These are phyloP conservation scores for Fraxinus albicans DNA, from an alignment of 305 asterid species.

Conservation along the genomic window DNA sequence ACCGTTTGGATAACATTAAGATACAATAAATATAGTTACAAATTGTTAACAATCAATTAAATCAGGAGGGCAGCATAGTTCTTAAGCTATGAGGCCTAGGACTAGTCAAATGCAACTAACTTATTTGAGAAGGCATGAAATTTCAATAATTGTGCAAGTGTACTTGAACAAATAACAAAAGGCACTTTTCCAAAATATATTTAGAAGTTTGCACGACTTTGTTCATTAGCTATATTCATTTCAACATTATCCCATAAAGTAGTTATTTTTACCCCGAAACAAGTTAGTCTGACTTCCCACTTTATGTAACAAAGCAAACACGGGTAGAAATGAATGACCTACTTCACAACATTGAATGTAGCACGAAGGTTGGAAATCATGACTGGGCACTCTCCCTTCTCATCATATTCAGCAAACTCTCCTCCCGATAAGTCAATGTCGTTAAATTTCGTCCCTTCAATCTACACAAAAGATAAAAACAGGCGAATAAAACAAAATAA, in stretches of 20 bases:
- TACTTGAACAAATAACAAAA: neutral
- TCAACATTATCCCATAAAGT: neutral
- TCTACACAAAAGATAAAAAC: conserved; percentile 32
- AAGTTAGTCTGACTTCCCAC: neutral
- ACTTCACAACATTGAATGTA: conserved; percentile 56
- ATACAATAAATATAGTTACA: neutral
- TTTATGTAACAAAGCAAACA: neutral
- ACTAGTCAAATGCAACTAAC: neutral
- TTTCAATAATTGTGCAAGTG: neutral
- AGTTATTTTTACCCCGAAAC: neutral
- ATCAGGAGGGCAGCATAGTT: neutral
- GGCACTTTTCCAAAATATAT: neutral
- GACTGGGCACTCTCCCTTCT: conserved; percentile 89
- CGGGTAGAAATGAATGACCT: conserved; percentile 22
- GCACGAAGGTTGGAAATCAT: conserved; percentile 79
- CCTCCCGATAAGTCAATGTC: conserved; percentile 74
- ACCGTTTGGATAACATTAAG: neutral
- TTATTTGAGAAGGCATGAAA: neutral
- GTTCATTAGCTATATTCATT: neutral
- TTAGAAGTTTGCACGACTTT: neutral
- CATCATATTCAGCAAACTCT: conserved; percentile 79
- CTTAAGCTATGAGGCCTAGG: neutral
- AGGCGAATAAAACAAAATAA: neutral
- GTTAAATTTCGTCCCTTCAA: conserved; percentile 67
- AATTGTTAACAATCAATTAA: neutral